Base-by-base conservation (phyloP, 2,329 filamentous ascomycete species). In the Fusarium sp. region DNA sequence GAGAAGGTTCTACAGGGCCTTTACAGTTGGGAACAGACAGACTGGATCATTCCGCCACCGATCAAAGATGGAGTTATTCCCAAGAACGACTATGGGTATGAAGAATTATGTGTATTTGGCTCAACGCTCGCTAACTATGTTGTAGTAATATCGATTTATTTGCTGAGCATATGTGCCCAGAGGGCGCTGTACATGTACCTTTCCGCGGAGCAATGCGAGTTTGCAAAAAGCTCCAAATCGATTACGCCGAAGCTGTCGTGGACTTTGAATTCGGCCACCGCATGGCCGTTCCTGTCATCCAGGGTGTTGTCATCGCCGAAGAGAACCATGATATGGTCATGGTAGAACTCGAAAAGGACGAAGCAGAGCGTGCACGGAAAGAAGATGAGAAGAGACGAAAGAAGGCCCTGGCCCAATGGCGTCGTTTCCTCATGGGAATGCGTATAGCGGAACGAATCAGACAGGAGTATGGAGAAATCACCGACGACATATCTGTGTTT, bases 251-350 rank as follows among this genome's bases (percentile, higher is more conserved):
- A 80, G 96, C 96, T 2, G 96, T 97, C 4, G 95, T 95, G 0
- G 96, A 94, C 3, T 99, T 99, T 78, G 96, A 99, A 77, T 99
- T 98, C 78, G 95, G 95, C 1, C 91, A 96, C 74, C 92, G 96
- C 65, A 95, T 96, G 86, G 96, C 96, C 8, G 94, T 98, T 1
- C 96, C 96, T 0, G 90, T 98, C 1, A 92, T 98, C 29, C 91
- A 93, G 57, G 96, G 95, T 1, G 94, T 98, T 1, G 94, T 99
- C 0, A 88, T 98, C 3, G 93, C 95, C 0, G 88, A 90, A 68
- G 95, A 97, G 79, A 87, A 97, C 71, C 88, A 92, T 65, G 89
- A 90, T 18, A 78, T 87, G 34, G 87, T 98, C 1, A 89, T 93
- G 77, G 91, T 93, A 76, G 92, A 95, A 68, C 92, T 97, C 83